Evolutionary conservation across 768 basidiomycete genomes (phyloP).

Genomic region (Suillus clintonianus): DNA sequence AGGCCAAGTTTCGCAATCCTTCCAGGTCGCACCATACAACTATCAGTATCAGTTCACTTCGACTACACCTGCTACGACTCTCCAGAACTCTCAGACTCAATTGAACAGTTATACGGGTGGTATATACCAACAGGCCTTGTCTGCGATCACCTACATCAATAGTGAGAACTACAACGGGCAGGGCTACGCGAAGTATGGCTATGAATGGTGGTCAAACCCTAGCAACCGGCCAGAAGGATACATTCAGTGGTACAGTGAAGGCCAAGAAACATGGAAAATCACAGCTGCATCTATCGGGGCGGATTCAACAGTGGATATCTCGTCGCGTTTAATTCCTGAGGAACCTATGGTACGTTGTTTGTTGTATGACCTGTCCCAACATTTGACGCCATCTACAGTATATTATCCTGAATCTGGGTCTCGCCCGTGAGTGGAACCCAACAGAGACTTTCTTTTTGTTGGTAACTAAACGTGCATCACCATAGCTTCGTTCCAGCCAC

Average conservation of each 20-base stretch:
- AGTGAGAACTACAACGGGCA: constrained; percentile 55
- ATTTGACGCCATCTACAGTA: constrained; percentile 47
- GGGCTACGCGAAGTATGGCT: constrained; percentile 64
- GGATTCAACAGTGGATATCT: constrained; percentile 57
- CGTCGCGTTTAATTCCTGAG: constrained; percentile 71
- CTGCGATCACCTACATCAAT: constrained; percentile 60
- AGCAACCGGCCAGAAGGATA: constrained; percentile 66
- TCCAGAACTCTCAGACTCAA: constrained; percentile 53
- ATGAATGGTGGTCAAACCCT: constrained; percentile 83
- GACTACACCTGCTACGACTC: constrained; percentile 48
- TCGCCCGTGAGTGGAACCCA: constrained; percentile 51
- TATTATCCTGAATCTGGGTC: constrained; percentile 83
- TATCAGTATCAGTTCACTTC: constrained; percentile 63
- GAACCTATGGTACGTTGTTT: constrained; percentile 83
- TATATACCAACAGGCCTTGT: constrained; percentile 72
- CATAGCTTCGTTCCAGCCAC: constrained; percentile 65
- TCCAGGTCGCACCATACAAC: constrained; percentile 82
- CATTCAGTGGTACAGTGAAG: constrained; percentile 81
- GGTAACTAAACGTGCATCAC: constrained; percentile 3
- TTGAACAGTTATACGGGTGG: constrained; percentile 75
- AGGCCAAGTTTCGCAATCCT: constrained; percentile 79
- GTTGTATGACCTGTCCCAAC: neutral
- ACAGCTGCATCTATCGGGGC: constrained; percentile 67
- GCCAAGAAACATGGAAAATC: constrained; percentile 69
- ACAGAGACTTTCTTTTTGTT: neutral